Conservation (phyloP, 352 stramenopile species). For the Globisporangium parvum region DNA sequence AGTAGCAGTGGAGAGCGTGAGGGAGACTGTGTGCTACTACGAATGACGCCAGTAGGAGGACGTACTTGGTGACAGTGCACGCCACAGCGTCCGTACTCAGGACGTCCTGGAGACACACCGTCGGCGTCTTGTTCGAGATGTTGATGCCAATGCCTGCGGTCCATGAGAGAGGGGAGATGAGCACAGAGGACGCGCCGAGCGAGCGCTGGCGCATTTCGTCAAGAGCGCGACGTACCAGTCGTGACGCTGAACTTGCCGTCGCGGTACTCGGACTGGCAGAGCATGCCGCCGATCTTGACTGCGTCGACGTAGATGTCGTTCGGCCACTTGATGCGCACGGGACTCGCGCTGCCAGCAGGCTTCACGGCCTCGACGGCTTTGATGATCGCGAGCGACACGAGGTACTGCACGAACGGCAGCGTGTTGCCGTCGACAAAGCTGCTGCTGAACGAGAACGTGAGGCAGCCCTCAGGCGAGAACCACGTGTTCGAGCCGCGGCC, state of each 20-base stretch:
- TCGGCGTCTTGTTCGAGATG: conserved; percentile 85
- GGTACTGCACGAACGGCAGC: conserved; percentile 88
- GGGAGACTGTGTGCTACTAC: neutral
- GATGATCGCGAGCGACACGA: conserved; percentile 85
- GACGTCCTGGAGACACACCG: conserved; percentile 81
- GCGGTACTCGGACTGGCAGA: conserved; percentile 86
- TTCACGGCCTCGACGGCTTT: conserved; percentile 68
- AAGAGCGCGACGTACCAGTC: conserved; percentile 35
- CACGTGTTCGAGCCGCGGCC: conserved; percentile 85
- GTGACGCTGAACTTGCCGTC: conserved; percentile 80
- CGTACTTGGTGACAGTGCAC: conserved; percentile 75
- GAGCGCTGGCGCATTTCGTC: too few species aligned
- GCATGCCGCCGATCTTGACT: conserved; percentile 87
- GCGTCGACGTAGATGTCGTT: conserved; percentile 90
- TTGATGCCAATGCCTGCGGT: conserved; percentile 81
- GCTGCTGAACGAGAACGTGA: conserved; percentile 90
- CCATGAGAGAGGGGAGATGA: neutral
- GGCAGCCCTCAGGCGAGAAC: conserved; percentile 83
- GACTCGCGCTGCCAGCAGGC: conserved; percentile 22
- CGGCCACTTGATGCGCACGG: conserved; percentile 89
- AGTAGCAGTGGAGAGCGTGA: neutral
- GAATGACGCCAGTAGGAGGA: conserved; percentile 5
- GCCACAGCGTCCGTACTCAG: conserved; percentile 45
- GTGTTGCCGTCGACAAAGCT: conserved; percentile 68
- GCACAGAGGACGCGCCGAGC: neutral